Evolutionary conservation across 1,139 yeast species (phyloP).

Genomic region (Taphrina sp.): DNA sequence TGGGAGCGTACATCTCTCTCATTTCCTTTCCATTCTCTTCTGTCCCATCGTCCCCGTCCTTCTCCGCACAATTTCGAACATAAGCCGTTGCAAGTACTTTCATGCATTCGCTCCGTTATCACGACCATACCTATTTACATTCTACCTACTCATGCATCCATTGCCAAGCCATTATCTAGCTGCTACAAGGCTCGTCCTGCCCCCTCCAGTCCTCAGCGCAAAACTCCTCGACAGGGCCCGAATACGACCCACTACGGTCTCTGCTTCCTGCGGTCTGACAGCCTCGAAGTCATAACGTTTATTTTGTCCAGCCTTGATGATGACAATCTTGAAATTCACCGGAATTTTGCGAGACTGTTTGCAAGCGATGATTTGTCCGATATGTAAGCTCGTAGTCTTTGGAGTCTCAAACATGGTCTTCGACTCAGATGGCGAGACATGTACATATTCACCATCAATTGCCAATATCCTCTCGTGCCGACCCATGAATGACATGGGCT

Average conservation of each 20-base stretch:
- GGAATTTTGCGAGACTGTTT: conserved; percentile 79
- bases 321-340: conserved; percentile 74
- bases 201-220: conserved; percentile 2
- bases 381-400: conserved; percentile 84
- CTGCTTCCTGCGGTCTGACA: conserved; percentile 57
- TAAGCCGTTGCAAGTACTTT: too few species aligned
- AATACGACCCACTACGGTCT: conserved; percentile 70
- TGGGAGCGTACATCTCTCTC: too few species aligned
- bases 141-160: too few species aligned
- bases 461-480: conserved; percentile 81
- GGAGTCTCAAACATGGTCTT: conserved; percentile 66
- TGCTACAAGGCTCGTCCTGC: too few species aligned
- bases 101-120: too few species aligned
- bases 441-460: conserved; percentile 89
- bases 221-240: conserved; percentile 41
- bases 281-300: conserved; percentile 91
- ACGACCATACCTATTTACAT: too few species aligned
- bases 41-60: too few species aligned
- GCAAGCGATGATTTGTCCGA: conserved; percentile 70
- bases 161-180: too few species aligned
- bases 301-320: conserved; percentile 62
- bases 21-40: too few species aligned
- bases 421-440: conserved; percentile 78
- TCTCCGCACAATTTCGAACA: too few species aligned
- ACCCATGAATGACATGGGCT: conserved; percentile 75